These are phyloP conservation scores for Trametes cinnabarina DNA, from an alignment of 768 basidiomycete species.

Conservation along the genomic window DNA sequence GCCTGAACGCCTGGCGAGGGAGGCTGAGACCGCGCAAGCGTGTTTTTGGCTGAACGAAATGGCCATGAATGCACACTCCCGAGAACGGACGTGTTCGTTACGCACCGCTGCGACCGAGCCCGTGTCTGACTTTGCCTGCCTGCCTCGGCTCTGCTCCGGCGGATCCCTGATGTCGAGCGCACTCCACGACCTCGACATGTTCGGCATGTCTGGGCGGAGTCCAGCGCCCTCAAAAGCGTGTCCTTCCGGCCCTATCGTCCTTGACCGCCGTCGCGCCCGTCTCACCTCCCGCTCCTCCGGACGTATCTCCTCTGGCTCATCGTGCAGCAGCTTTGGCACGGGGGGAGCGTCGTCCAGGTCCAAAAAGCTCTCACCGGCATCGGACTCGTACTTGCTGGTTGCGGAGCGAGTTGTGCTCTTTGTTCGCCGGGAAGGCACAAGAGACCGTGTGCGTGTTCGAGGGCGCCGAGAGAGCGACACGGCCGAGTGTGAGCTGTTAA, in stretches of 20 bases:
- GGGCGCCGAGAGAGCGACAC: slow-evolving; percentile 31
- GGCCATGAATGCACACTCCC: not conserved
- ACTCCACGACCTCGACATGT: slow-evolving; percentile 13
- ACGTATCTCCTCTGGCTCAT: slow-evolving; percentile 19
- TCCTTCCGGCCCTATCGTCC: slow-evolving; percentile 11
- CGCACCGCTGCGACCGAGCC: slow-evolving; percentile 27
- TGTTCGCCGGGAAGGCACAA: slow-evolving; percentile 23
- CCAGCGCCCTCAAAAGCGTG: not conserved
- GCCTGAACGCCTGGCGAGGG: slow-evolving; percentile 34
- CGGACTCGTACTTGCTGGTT: slow-evolving; percentile 13
- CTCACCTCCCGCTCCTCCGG: slow-evolving; percentile 8
- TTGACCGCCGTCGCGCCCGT: slow-evolving; percentile 11
- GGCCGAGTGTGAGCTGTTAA: slow-evolving; percentile 19
- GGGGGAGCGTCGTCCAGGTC: slow-evolving; percentile 21
- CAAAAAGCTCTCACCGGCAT: slow-evolving; percentile 17
- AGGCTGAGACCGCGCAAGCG: slow-evolving; percentile 34
- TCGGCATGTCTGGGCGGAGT: slow-evolving; percentile 2
- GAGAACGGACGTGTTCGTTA: not conserved
- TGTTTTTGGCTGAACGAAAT: slow-evolving; percentile 30
- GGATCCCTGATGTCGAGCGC: slow-evolving; percentile 16
- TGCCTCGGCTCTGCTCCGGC: slow-evolving; percentile 11
- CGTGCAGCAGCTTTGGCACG: slow-evolving; percentile 17
- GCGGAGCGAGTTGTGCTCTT: slow-evolving; percentile 24
- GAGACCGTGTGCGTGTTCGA: slow-evolving; percentile 30
- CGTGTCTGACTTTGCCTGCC: slow-evolving; percentile 26